These are phyloP conservation scores for Excoecaria agallocha DNA, from an alignment of 345 rosid genomes.

Conservation along the genomic window DNA sequence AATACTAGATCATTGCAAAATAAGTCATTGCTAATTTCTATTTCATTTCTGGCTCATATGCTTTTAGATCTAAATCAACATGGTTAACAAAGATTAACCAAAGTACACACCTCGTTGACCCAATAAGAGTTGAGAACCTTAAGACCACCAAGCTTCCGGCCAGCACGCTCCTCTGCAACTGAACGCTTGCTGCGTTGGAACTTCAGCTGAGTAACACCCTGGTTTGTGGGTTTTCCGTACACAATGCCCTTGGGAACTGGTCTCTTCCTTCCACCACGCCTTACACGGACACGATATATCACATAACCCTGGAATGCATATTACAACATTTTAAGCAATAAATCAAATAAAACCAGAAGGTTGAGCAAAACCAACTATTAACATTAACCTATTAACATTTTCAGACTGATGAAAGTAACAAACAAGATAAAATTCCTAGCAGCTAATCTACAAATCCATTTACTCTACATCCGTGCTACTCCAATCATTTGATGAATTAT, in stretches of 20 bases:
- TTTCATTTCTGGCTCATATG: neutral
- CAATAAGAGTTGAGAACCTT: slow-evolving; percentile 42
- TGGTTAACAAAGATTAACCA: neutral
- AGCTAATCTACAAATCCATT: neutral
- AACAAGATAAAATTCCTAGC: neutral
- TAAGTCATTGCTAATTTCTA: neutral
- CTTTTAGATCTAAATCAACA: neutral
- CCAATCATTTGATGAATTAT: neutral
- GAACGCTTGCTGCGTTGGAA: slow-evolving; percentile 44
- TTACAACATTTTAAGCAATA: neutral
- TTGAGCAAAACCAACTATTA: neutral
- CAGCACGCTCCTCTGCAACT: slow-evolving; percentile 45
- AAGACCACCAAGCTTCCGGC: slow-evolving; percentile 40
- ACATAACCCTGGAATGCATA: slow-evolving; percentile 34
- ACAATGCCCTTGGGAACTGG: slow-evolving; percentile 47
- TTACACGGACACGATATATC: slow-evolving; percentile 37
- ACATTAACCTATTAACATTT: neutral
- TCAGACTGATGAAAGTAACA: neutral
- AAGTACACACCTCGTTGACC: slow-evolving; percentile 32
- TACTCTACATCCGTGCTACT: neutral
- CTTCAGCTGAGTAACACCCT: slow-evolving; percentile 44
- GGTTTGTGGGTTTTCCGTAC: slow-evolving; percentile 43
- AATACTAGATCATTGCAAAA: neutral
- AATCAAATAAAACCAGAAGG: neutral
- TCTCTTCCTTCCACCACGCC: slow-evolving; percentile 43